Base-by-base conservation (phyloP, 1,139 yeast genomes). In the Diutina rugosa region DNA sequence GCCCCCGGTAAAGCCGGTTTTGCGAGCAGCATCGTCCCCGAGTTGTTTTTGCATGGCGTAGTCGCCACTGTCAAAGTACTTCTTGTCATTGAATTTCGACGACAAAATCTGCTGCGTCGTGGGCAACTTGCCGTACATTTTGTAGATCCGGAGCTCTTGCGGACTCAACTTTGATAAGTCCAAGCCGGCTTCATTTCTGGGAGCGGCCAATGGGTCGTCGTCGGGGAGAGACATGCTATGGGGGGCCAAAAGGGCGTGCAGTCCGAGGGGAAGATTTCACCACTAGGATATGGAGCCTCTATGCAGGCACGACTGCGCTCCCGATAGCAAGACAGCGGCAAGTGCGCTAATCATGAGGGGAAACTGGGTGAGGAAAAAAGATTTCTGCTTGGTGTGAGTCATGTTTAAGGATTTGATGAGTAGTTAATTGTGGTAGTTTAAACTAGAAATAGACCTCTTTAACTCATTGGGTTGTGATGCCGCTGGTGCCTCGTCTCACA, bases 21-120 rank as follows among this genome's bases (percentile, higher is more conserved):
- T 49, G 41, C 53, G 41, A 14, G 53, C 53, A 49, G 53, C 53
- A 16, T 30, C 53, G 10, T 44, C 52, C 58, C 53, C 45, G 26
- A 45, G 35, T 41, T 56, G 57, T 64, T 90, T 86, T 62, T 89
- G 90, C 81, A 93, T 81, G 30, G 98, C 98, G 68, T 95, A 93
- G 71, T 93, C 99, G 28, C 99, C 99, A 59, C 96, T 88, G 65
- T 93, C 99, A 67, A 93, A 95, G 71, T 87, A 93, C 72, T 90
- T 90, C 65, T 97, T 84, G 64, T 93, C 98, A 68, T 86, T 86
- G 63, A 87, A 73, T 69, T 89, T 90, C 62, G 87, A 82, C 58
- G 88, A 80, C 59, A 93, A 78, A 46, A 93, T 76, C 61, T 91
- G 97, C 59, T 87, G 87, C 57, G 87, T 85, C 46, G 93, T 81